Conservation (phyloP, 345 rosid species). For the Ceriops decandra region DNA sequence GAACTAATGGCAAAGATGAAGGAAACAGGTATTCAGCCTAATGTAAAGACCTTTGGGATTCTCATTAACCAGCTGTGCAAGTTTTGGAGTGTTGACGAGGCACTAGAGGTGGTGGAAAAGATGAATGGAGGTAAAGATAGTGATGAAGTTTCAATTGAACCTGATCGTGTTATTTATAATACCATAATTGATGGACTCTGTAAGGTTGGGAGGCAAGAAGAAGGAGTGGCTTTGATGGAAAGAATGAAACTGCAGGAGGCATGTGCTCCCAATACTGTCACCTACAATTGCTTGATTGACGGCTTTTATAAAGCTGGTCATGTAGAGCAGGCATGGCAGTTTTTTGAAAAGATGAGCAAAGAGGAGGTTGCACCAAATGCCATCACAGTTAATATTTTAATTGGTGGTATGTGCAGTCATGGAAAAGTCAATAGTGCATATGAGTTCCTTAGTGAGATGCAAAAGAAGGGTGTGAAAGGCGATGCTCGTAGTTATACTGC, state of each 20-base stretch:
- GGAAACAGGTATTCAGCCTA: conserved; percentile 44
- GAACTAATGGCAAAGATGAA: conserved; percentile 50
- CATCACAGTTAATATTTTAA: conserved; percentile 51
- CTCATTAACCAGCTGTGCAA: conserved; percentile 61
- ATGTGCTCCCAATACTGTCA: conserved; percentile 44
- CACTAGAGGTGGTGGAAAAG: conserved; percentile 49
- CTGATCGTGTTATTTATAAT: conserved; percentile 59
- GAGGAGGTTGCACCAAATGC: conserved; percentile 47
- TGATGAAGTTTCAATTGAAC: conserved; percentile 42
- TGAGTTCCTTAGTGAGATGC: conserved; percentile 48
- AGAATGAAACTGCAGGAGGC: conserved; percentile 45
- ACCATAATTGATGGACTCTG: conserved; percentile 72
- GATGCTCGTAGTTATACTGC: conserved; percentile 48
- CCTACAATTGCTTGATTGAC: conserved; percentile 68
- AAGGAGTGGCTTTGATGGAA: conserved; percentile 51
- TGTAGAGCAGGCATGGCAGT: conserved; percentile 50
- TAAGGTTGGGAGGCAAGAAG: conserved; percentile 72
- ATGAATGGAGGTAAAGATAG: conserved; percentile 34
- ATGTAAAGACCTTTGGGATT: conserved; percentile 61
- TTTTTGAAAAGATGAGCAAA: conserved; percentile 56
- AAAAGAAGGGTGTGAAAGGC: conserved; percentile 45
- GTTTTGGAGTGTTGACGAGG: conserved; percentile 55
- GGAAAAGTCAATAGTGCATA: conserved; percentile 55
- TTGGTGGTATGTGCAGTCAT: conserved; percentile 69
- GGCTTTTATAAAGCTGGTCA: conserved; percentile 68